Evolutionary conservation across 768 basidiomycete species (phyloP), one percentile per base, ranked within the genome.

Genomic region (Termitomyces sp.): DNA sequence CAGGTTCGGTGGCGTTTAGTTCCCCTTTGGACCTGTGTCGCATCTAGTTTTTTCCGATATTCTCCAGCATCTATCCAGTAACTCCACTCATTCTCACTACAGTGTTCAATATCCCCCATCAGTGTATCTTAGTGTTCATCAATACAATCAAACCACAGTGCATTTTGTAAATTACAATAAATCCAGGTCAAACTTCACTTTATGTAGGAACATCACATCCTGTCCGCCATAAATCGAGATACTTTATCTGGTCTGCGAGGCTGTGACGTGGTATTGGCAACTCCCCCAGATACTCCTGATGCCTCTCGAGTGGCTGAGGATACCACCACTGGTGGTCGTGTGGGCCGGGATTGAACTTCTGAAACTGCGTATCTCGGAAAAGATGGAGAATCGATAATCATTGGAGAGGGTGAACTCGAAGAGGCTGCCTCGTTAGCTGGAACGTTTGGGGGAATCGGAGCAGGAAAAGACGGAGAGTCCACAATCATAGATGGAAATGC

Each of bases 381-480:
- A 2, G 64, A 61, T 34, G 65, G 62, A 7, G 65, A 66, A 10
- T 63, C 66, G 2, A 62, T 55, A n/a, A 57, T 45, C 55, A 58
- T 62, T 18, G 60, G 29, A 34, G 55, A 55, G 15, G 56, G 24
- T 8, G 51, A 28, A 20, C 39, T 29, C 18, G 26, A 45, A 34
- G 56, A 44, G 6, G 54, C 41, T n/a, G 26, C 2, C 10, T 52
- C 37, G 37, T 41, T 41, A 37, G 62, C 47, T 42, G 65, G 28
- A 12, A 58, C 47, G 8, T 24, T 15, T 57, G 52, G n/a, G 31
- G 34, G n/a, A 28, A 41, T 42, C n/a, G 66, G 64, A 29, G 49
- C 52, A 33, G 73, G 72, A 52, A 77, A 76, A 2, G 76, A 75
- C 3, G 76, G 73, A 22, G 75, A 76, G 12, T 76, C 73, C 22